Percentiles rank a stretch among this genome's conserved stretches.
Conservation (phyloP, 176 grass and related monocot species). For the Aegilops tauschii region DNA sequence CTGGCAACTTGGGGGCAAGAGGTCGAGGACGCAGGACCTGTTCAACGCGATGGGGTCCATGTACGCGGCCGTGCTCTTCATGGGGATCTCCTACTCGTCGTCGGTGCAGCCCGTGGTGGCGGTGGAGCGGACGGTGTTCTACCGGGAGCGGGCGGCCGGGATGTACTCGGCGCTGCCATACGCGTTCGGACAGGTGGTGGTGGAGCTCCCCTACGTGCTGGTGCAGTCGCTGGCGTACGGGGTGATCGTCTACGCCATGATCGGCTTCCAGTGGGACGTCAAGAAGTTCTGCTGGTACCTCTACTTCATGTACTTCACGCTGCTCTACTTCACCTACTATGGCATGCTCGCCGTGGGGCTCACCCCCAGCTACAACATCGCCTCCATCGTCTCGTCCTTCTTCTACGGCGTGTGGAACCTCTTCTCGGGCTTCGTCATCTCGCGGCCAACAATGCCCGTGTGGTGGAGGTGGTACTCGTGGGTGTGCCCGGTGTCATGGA, state of each 20-base stretch:
- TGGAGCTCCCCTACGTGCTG: constrained; percentile 53
- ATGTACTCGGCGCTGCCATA: constrained; percentile 66
- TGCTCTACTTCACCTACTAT: constrained; percentile 63
- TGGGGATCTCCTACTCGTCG: constrained; percentile 49
- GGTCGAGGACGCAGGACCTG: constrained; percentile 36
- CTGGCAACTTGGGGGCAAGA: constrained; percentile 53
- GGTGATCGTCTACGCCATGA: constrained; percentile 51
- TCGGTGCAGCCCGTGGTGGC: constrained; percentile 55
- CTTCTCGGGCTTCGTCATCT: constrained; percentile 61
- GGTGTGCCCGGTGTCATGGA: constrained; percentile 55
- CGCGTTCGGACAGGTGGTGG: constrained; percentile 52
- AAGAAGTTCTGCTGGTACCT: constrained; percentile 62
- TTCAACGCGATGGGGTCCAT: constrained; percentile 72
- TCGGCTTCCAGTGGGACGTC: constrained; percentile 49
- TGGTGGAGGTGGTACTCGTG: constrained; percentile 67
- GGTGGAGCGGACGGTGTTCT: constrained; percentile 52
- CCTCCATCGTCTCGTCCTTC: constrained; percentile 48
- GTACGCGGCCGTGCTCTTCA: constrained; percentile 65
- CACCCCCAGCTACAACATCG: constrained; percentile 55
- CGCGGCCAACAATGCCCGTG: constrained; percentile 44
- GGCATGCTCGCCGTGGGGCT: constrained; percentile 56
- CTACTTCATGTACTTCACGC: constrained; percentile 70
- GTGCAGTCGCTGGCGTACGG: constrained; percentile 50
- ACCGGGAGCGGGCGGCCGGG: constrained; percentile 48
- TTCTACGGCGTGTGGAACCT: constrained; percentile 65